phyloP scores from a whole-genome alignment of 129 eudicot species.

The Scalesia atractyloides region DNA sequence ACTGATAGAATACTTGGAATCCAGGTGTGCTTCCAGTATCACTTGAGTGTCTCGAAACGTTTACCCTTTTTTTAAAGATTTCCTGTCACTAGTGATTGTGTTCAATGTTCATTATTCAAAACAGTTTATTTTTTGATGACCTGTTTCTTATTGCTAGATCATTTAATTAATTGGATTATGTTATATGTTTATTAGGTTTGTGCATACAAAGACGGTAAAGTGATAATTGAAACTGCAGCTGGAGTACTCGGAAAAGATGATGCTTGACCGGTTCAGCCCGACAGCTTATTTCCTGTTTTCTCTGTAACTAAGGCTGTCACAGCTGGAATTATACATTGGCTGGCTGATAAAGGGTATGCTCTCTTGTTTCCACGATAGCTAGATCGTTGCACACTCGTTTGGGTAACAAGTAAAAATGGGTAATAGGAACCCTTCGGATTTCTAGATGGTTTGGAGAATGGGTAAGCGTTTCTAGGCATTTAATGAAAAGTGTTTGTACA shows the following conservation, averaged over 20 bases:
- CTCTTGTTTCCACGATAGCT: not conserved
- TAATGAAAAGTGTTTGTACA: no score
- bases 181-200: conserved; percentile 53
- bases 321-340: conserved; percentile 88
- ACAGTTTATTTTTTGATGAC: no score
- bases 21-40: conserved; percentile 52
- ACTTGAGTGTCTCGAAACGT: not conserved
- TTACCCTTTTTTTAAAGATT: no score
- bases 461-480: no score
- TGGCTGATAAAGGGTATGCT: conserved; percentile 77
- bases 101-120: no score
- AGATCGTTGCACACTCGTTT: no score
- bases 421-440: no score
- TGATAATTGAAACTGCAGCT: conserved; percentile 88
- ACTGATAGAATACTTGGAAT: conserved; percentile 82
- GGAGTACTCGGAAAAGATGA: conserved; percentile 88
- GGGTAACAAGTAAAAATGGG: no score
- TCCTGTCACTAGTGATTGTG: no score
- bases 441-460: no score
- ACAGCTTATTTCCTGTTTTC: conserved; percentile 79
- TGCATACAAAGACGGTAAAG: conserved; percentile 95
- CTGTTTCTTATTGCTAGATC: no score
- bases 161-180: not conserved
- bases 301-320: conserved; percentile 87
- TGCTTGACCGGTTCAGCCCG: conserved; percentile 93